Evolutionary conservation across 495 filamentous ascomycete species (phyloP), one percentile per base, ranked within the genome.

Genomic region (Apiosordaria backusii): DNA sequence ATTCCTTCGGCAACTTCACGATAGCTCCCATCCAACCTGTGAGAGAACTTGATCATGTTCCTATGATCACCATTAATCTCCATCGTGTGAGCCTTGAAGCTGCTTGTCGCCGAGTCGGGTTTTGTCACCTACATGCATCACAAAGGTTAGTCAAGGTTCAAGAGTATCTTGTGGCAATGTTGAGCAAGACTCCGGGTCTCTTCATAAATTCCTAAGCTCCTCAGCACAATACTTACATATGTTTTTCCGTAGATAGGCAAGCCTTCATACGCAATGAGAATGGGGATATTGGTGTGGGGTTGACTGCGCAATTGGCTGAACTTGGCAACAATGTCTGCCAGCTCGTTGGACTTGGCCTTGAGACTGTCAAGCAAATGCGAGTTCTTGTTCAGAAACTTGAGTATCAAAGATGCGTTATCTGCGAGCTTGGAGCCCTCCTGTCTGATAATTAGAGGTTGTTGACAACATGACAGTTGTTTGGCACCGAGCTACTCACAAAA

Each of bases 21-120:
- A 53, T 69, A 69, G 60, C 67, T 66, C 25, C 29, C n/a, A 19
- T 69, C 67, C 5, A 66, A 64, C 16, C 59, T 66, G 63, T 69
- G 6, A 19, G 27, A 24, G 26, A 69, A 66, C 57, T 66, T 69
- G 64, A 69, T 63, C 67, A 69, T 69, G 22, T 63, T 66, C 29
- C 67, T 65, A 21, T 69, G 67, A 26, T 69, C 67, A 0, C 67
- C 67, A 4, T 69, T 64, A 22, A 69, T 66, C 9, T 60, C 67
- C 2, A 69, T 18, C 3, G 53, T 19, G 10, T 25, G 25, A 23
- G 25, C 60, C 7, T 63, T 35, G 25, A 62, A 66, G 22, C 63
- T 62, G 40, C 62, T 50, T 16, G 16, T 50, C 6, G 40, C 40
- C 16, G 40, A 50, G 16, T 16, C 40, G 16, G 40, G 40, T 16